phyloP scores from a whole-genome alignment of 495 filamentous ascomycete genomes.

The Trichoderma asperelloides region DNA sequence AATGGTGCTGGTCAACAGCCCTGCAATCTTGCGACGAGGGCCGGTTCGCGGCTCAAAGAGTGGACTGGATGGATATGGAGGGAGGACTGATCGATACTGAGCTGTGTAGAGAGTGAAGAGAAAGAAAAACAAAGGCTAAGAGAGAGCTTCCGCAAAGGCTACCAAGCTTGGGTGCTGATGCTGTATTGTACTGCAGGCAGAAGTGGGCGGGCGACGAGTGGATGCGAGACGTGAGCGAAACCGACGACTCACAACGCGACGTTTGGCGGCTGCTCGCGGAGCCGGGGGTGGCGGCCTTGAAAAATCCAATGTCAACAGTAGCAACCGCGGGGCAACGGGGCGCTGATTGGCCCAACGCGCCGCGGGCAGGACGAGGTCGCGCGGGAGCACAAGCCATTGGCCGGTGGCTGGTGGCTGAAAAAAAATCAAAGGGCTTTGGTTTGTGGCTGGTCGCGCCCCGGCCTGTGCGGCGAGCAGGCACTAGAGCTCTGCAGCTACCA shows the following conservation, averaged over 20 bases:
- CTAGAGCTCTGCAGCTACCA: neutral
- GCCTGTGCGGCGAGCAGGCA: neutral
- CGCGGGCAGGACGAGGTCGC: neutral
- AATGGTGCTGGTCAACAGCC: neutral
- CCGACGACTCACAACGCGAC: conserved; percentile 6
- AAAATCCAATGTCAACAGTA: conserved; percentile 28
- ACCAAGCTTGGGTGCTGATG: conserved; percentile 4
- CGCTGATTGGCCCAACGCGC: conserved; percentile 28
- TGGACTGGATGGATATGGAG: neutral
- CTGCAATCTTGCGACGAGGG: neutral
- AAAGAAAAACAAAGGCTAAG: neutral
- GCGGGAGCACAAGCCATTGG: neutral
- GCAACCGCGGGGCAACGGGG: conserved; percentile 40
- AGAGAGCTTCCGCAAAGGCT: neutral
- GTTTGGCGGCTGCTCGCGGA: neutral
- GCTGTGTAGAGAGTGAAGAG: neutral
- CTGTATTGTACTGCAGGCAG: neutral
- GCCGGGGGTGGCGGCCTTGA: neutral
- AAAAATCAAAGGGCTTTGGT: neutral
- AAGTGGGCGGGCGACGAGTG: conserved; percentile 6
- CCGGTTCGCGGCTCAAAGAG: neutral
- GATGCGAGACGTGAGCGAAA: neutral
- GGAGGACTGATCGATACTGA: neutral
- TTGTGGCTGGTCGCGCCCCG: neutral
- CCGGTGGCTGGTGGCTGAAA: neutral